Conservation (phyloP, 192 early-diverging fungal species). For the Coemansia sp. region DNA sequence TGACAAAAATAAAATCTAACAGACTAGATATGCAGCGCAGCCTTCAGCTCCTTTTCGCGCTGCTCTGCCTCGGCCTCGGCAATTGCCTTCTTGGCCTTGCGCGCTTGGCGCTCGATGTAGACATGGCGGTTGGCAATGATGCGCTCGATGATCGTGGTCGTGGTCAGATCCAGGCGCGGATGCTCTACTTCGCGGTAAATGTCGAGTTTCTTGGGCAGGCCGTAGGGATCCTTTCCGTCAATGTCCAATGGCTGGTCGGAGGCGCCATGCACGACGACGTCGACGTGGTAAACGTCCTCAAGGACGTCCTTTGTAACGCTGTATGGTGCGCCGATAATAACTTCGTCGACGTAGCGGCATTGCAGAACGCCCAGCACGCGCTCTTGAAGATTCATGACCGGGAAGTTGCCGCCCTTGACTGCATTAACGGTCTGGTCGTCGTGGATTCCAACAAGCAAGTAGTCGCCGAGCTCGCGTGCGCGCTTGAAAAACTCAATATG, state of each 20-base stretch:
- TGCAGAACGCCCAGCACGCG: conserved; percentile 87
- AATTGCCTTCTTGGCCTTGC: conserved; percentile 69
- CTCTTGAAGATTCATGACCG: conserved; percentile 95
- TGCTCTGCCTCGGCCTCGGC: conserved; percentile 63
- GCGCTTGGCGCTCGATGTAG: conserved; percentile 74
- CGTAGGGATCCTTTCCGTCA: conserved; percentile 80
- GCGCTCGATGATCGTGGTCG: conserved; percentile 80
- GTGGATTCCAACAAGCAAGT: conserved; percentile 89
- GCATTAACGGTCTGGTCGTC: conserved; percentile 88
- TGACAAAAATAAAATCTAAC: too few relatives aligned
- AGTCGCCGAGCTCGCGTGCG: conserved; percentile 82
- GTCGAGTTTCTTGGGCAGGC: conserved; percentile 72
- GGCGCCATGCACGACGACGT: conserved; percentile 75
- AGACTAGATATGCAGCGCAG: conserved; percentile 11
- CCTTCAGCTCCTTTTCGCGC: conserved; percentile 57
- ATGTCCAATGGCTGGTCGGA: conserved; percentile 63
- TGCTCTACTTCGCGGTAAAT: conserved; percentile 82
- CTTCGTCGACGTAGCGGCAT: conserved; percentile 92
- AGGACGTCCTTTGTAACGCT: conserved; percentile 84
- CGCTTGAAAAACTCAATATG: conserved; percentile 91
- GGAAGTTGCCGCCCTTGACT: conserved; percentile 83
- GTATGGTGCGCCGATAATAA: conserved; percentile 89
- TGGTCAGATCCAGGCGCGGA: conserved; percentile 73
- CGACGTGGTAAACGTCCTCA: conserved; percentile 80
- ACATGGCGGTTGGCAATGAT: conserved; percentile 83